Percentiles rank a stretch among this genome's conserved stretches.
Conservation (phyloP, 179 eudicot genomes). For the Silene vulgaris region DNA sequence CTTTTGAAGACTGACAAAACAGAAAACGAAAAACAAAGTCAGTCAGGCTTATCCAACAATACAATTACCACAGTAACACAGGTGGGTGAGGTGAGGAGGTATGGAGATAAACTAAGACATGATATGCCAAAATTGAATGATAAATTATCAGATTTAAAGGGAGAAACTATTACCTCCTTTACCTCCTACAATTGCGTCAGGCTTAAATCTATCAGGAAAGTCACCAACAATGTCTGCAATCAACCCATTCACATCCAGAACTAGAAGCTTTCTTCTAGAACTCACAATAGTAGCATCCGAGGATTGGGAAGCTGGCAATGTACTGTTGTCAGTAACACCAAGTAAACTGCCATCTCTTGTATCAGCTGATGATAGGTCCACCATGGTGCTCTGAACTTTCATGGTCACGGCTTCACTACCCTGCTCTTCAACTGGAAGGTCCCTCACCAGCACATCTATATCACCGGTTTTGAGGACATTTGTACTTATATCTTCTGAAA, state of each 20-base stretch:
- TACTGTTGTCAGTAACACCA: slow-evolving; percentile 9
- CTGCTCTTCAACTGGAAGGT: background rate
- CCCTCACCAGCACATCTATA: slow-evolving; percentile 2
- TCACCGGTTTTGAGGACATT: background rate
- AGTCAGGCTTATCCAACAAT: slow-evolving; percentile 1
- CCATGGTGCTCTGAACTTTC: slow-evolving; percentile 3
- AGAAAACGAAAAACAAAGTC: slow-evolving; percentile 18
- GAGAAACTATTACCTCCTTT: slow-evolving; percentile 46
- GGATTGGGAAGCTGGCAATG: slow-evolving; percentile 12
- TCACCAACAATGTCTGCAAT: slow-evolving; percentile 51
- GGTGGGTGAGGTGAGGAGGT: background rate
- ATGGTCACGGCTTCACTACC: slow-evolving; percentile 8
- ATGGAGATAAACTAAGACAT: background rate
- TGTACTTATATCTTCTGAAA: background rate
- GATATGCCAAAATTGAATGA: background rate
- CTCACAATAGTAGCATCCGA: slow-evolving; percentile 17
- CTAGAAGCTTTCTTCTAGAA: slow-evolving; percentile 56
- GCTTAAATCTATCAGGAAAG: slow-evolving; percentile 27
- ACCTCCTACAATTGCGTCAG: slow-evolving; percentile 39
- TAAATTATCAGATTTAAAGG: background rate
- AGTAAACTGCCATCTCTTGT: slow-evolving; percentile 11
- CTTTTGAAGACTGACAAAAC: slow-evolving; percentile 63
- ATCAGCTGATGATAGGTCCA: slow-evolving; percentile 18
- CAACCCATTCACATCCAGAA: slow-evolving; percentile 77
- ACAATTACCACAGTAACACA: background rate